phyloP scores from a whole-genome alignment of 2,329 filamentous ascomycete genomes.

The Calonectria henricotiae region DNA sequence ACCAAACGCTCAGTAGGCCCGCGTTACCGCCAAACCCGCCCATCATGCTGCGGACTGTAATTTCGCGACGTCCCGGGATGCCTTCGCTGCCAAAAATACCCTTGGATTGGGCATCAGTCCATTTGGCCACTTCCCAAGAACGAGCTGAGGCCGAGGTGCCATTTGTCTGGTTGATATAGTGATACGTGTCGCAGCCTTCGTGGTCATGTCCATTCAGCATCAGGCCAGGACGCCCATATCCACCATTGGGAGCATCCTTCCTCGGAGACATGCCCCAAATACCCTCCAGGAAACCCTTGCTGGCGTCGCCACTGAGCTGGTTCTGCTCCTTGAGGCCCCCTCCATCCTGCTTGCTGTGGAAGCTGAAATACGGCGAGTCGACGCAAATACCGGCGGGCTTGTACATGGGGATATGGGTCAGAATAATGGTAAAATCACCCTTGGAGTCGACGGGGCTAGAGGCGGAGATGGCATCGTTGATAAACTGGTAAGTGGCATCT shows the following conservation, averaged over 20 bases:
- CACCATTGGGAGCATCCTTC: conserved; percentile 70
- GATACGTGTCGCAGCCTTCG: conserved; percentile 91
- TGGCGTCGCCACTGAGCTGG: conserved; percentile 83
- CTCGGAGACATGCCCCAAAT: conserved; percentile 85
- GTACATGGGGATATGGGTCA: conserved; percentile 94
- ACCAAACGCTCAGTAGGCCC: conserved; percentile 91
- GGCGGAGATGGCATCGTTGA: conserved; percentile 78
- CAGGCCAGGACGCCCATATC: conserved; percentile 81
- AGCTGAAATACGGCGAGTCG: conserved; percentile 87
- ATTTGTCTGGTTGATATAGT: conserved; percentile 80
- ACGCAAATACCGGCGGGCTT: conserved; percentile 88
- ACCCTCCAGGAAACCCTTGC: conserved; percentile 84
- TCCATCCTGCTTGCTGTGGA: conserved; percentile 77
- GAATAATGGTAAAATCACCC: conserved; percentile 83
- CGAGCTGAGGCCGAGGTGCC: conserved; percentile 60
- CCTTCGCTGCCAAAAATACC: conserved; percentile 62
- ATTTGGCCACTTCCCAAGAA: conserved; percentile 68
- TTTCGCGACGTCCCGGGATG: conserved; percentile 82
- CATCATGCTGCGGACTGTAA: conserved; percentile 99
- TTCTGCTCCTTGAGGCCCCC: conserved; percentile 92
- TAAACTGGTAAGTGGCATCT: conserved; percentile 82
- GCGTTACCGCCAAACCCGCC: conserved; percentile 95
- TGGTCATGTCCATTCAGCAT: conserved; percentile 97
- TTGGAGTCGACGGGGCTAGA: conserved; percentile 74
- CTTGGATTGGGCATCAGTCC: conserved; percentile 62